These are phyloP conservation scores for Fraxinus pennsylvanica DNA, from an alignment of 257 asterid genomes.

Conservation along the genomic window DNA sequence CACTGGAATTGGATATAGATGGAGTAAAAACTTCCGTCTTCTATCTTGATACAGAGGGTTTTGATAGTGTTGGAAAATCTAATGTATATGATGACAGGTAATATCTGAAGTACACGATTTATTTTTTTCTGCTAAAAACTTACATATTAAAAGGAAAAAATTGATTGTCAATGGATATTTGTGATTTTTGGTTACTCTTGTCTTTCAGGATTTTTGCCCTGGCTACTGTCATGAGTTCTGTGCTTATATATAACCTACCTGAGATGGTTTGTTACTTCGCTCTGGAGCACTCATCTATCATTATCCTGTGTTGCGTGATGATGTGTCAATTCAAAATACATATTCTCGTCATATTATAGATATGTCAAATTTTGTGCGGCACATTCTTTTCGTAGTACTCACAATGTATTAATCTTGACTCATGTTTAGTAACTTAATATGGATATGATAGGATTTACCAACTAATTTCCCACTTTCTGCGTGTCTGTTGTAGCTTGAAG, in stretches of 20 bases:
- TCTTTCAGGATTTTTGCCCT: slow-evolving; percentile 80
- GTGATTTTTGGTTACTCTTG: slow-evolving; percentile 18
- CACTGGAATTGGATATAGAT: slow-evolving; percentile 62
- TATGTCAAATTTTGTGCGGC: not conserved
- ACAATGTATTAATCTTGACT: not conserved
- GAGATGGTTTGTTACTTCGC: slow-evolving; percentile 76
- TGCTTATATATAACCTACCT: slow-evolving; percentile 90
- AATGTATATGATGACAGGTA: slow-evolving; percentile 96
- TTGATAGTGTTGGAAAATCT: slow-evolving; percentile 97
- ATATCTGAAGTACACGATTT: slow-evolving; percentile 19
- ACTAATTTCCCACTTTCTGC: too few relatives aligned
- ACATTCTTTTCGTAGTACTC: not conserved
- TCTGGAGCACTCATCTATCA: slow-evolving; percentile 24
- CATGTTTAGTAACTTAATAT: too few relatives aligned
- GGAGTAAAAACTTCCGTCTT: slow-evolving; percentile 88
- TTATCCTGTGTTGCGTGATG: not conserved
- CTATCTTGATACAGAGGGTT: slow-evolving; percentile 97
- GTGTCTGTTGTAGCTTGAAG: too few relatives aligned
- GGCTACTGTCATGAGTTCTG: slow-evolving; percentile 95
- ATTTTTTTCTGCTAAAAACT: not conserved
- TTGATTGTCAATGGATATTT: slow-evolving; percentile 15
- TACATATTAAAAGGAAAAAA: not conserved
- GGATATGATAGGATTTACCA: too few relatives aligned
- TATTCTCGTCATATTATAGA: too few relatives aligned
- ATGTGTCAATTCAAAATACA: not conserved